Evolutionary conservation across 2,329 filamentous ascomycete genomes (phyloP).

Genomic region (Endoconidiophora laricicola): DNA sequence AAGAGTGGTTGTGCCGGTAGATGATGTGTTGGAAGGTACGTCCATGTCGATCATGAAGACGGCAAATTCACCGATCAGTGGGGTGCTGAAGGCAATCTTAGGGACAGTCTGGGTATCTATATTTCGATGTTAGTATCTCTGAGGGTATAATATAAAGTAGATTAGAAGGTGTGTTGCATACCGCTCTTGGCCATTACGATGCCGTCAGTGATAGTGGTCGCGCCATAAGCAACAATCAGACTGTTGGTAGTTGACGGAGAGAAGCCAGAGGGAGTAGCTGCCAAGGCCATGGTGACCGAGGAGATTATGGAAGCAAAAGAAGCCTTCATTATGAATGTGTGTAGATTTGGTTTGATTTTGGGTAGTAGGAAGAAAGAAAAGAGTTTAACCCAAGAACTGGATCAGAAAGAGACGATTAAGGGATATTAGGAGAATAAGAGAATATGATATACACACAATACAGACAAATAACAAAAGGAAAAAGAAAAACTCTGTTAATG

Average conservation of each 20-base stretch:
- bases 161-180: conserved; percentile 15
- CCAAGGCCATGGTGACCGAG: conserved; percentile 21
- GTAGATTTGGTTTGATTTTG: neutral
- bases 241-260: conserved; percentile 22
- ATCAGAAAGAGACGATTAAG: neutral
- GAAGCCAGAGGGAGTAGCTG: conserved; percentile 27
- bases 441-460: neutral
- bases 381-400: too few relatives aligned
- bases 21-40: conserved; percentile 21
- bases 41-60: conserved; percentile 29
- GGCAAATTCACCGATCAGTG: conserved; percentile 26
- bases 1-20: conserved; percentile 26
- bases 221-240: conserved; percentile 25
- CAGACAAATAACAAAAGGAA: neutral
- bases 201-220: conserved; percentile 23
- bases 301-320: conserved; percentile 16
- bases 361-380: neutral
- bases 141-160: neutral
- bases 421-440: neutral
- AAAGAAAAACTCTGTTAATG: conserved; percentile 10
- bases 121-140: neutral
- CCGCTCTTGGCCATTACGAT: conserved; percentile 23
- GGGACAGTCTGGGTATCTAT: conserved; percentile 22
- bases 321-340: conserved; percentile 18
- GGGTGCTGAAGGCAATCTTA: conserved; percentile 21